Conservation (phyloP, 768 basidiomycete genomes). For the Mycena capillaripes region DNA sequence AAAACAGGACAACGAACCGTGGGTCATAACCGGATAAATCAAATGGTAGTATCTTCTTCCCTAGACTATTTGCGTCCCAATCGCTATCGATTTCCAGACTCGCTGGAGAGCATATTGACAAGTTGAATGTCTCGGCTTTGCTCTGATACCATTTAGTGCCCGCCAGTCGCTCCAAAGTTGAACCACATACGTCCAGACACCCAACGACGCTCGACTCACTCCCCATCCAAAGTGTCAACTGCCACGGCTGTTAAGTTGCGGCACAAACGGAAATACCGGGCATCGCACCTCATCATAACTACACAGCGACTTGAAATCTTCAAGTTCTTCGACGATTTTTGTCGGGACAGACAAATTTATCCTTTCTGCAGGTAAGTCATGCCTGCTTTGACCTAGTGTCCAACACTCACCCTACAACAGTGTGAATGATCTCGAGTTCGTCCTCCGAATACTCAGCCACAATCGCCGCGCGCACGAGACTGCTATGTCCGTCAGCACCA, state of each 20-base stretch:
- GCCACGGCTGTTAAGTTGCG: background rate
- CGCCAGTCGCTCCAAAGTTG: background rate
- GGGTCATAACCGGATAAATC: conserved; percentile 25
- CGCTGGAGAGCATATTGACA: conserved; percentile 3
- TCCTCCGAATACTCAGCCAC: conserved; percentile 1
- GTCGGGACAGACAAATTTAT: conserved; percentile 22
- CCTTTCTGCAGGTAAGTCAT: background rate
- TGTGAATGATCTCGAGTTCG: background rate
- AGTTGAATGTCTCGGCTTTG: conserved; percentile 9
- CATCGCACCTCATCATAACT: conserved; percentile 6
- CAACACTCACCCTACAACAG: conserved; percentile 14
- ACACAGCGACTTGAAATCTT: conserved; percentile 8
- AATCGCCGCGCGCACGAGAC: conserved; percentile 38
- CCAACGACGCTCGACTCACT: conserved; percentile 10
- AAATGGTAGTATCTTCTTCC: background rate
- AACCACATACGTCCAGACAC: conserved; percentile 7
- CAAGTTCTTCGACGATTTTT: background rate
- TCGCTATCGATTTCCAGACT: background rate
- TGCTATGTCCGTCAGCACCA: conserved; percentile 52
- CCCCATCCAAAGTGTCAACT: conserved; percentile 33
- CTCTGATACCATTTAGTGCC: background rate
- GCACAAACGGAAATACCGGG: background rate
- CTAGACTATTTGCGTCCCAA: background rate
- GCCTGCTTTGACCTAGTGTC: too few relatives aligned
- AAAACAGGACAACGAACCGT: background rate